Evolutionary conservation across 2,329 filamentous ascomycete genomes (phyloP).

Genomic region (Fusarium xyrophilum): DNA sequence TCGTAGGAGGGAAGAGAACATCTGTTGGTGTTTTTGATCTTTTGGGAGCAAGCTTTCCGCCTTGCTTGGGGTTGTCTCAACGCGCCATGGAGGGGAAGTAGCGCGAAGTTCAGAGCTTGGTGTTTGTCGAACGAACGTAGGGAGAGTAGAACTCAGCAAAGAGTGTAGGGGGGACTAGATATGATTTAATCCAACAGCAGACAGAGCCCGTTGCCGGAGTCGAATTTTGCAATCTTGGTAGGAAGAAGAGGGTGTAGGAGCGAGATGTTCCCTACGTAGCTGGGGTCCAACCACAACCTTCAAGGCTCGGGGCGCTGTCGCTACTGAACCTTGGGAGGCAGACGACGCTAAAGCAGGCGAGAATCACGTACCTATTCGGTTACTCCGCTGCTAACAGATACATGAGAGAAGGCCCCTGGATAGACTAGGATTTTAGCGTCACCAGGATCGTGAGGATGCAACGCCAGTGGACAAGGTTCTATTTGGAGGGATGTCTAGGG

Average conservation of each 20-base stretch:
- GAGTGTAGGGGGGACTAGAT: conserved; percentile 17
- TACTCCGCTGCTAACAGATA: conserved; percentile 26
- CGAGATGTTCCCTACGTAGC: conserved; percentile 20
- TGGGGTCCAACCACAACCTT: conserved; percentile 30
- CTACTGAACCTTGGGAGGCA: conserved; percentile 22
- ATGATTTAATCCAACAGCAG: conserved; percentile 21
- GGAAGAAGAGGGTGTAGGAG: conserved; percentile 30
- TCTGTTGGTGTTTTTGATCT: conserved; percentile 35
- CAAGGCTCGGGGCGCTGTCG: conserved; percentile 32
- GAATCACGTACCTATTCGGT: conserved; percentile 34
- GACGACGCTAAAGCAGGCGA: conserved; percentile 36
- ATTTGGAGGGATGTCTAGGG: conserved; percentile 22
- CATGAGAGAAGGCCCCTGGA: conserved; percentile 23
- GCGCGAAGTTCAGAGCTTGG: conserved; percentile 10
- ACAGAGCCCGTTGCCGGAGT: conserved; percentile 34
- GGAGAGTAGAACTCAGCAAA: conserved; percentile 29
- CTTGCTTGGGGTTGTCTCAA: conserved; percentile 39
- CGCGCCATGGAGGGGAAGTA: conserved; percentile 36
- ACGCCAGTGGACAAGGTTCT: conserved; percentile 40
- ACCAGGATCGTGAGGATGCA: conserved; percentile 37
- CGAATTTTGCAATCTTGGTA: conserved; percentile 33
- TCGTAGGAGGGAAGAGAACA: conserved; percentile 50
- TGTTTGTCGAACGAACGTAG: conserved; percentile 36
- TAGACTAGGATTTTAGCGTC: conserved; percentile 34
- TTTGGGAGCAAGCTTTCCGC: conserved; percentile 37